Percentiles rank a stretch among this genome's conserved stretches.
Evolutionary conservation across 495 filamentous ascomycete genomes (phyloP).

Genomic region (Aspergillus panamensis): DNA sequence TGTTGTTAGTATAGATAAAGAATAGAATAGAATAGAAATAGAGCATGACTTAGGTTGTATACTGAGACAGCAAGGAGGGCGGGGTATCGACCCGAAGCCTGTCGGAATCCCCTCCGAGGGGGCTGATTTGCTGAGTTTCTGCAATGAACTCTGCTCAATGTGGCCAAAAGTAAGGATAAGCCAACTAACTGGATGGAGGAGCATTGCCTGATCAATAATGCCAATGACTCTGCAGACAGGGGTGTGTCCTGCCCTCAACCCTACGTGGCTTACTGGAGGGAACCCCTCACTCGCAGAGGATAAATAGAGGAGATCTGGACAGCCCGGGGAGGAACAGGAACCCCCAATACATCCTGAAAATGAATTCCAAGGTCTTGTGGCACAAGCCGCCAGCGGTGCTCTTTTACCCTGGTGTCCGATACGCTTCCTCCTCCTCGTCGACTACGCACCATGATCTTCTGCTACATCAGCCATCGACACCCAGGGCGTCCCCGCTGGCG

Average conservation of each 20-base stretch:
- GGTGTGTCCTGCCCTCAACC: not conserved
- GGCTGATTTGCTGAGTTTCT: not conserved
- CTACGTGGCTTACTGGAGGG: slow-evolving; percentile 8
- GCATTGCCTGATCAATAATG: not conserved
- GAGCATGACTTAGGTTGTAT: not conserved
- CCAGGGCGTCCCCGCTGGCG: slow-evolving; percentile 49
- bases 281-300: slow-evolving; percentile 17
- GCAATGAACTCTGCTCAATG: not conserved
- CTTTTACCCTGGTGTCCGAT: not conserved
- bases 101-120: not conserved
- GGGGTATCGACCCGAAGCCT: not conserved
- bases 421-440: slow-evolving; percentile 8
- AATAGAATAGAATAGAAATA: not conserved
- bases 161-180: not conserved
- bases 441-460: slow-evolving; percentile 14
- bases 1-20: not conserved
- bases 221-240: not conserved
- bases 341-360: not conserved
- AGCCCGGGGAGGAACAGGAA: not conserved
- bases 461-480: not conserved
- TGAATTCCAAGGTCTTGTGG: slow-evolving; percentile 14
- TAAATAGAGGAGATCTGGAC: slow-evolving; percentile 15
- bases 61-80: not conserved
- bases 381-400: slow-evolving; percentile 7
- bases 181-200: not conserved